Evolutionary conservation across 1,139 yeast genomes (phyloP).

Genomic region (Candida tropicalis): DNA sequence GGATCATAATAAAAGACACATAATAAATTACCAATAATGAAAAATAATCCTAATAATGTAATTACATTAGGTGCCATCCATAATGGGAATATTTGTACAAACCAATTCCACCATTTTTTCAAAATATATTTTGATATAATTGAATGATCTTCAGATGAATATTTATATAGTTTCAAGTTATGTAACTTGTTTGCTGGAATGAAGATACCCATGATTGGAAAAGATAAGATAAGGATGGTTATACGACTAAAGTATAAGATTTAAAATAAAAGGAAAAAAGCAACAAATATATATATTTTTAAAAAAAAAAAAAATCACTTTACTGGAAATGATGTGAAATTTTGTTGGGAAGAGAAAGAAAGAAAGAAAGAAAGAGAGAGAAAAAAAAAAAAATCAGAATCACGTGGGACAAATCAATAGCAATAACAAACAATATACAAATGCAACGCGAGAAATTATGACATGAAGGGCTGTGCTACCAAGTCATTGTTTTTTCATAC

Average conservation of each 20-base stretch:
- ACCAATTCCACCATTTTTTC: slow-evolving; percentile 77
- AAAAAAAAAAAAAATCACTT: neutral
- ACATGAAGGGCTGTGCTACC: too few relatives aligned
- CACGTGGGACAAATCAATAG: slow-evolving; percentile 1
- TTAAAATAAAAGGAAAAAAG: neutral
- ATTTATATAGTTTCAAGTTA: slow-evolving; percentile 70
- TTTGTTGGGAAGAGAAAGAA: slow-evolving; percentile 1
- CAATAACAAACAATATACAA: too few relatives aligned
- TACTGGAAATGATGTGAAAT: slow-evolving; percentile 1
- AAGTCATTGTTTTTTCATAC: too few relatives aligned
- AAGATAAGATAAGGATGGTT: neutral
- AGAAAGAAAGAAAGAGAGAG: neutral
- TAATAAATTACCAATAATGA: slow-evolving; percentile 63
- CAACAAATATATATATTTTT: neutral
- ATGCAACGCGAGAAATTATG: too few relatives aligned
- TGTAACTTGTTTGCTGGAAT: slow-evolving; percentile 61
- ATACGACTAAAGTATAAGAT: neutral
- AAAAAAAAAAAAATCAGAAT: neutral
- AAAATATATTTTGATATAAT: slow-evolving; percentile 71
- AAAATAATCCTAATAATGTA: slow-evolving; percentile 75
- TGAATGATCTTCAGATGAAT: slow-evolving; percentile 80
- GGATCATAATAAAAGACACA: slow-evolving; percentile 80
- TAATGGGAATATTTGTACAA: slow-evolving; percentile 74
- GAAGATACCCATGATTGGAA: slow-evolving; percentile 66
- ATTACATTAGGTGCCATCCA: slow-evolving; percentile 91